Evolutionary conservation across 495 filamentous ascomycete species (phyloP).

Genomic region (Xylaria palmicola): DNA sequence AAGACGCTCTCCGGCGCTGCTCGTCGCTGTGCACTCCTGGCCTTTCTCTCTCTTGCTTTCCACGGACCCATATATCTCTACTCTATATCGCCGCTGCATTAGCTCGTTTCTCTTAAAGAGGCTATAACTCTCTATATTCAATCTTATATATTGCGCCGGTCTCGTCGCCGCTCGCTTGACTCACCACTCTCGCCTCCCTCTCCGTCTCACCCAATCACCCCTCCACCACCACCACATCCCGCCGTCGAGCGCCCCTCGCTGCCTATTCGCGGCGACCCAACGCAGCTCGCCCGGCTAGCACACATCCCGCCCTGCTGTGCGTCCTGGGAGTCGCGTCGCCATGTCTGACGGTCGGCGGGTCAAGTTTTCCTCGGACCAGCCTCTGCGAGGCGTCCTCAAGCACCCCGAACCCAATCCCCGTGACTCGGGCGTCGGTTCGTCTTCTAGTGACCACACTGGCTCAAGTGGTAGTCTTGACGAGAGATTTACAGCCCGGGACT

Average conservation of each 20-base stretch:
- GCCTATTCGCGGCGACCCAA: constrained; percentile 5
- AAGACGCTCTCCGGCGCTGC: constrained; percentile 9
- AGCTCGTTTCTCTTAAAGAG: constrained; percentile 6
- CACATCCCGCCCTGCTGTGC: background rate
- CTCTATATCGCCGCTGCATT: background rate
- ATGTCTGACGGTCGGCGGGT: constrained; percentile 14
- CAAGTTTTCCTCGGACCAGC: constrained; percentile 21
- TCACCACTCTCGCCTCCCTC: background rate
- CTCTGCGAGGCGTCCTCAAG: constrained; percentile 15
- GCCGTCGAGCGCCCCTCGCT: background rate
- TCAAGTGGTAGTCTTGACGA: constrained; percentile 32
- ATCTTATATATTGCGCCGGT: constrained; percentile 5
- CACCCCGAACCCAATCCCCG: constrained; percentile 19
- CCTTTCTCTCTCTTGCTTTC: background rate
- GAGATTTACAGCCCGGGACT: constrained; percentile 32
- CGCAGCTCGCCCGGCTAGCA: background rate
- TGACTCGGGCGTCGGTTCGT: constrained; percentile 35
- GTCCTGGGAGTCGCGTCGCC: background rate
- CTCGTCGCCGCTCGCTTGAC: constrained; percentile 5
- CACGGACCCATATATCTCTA: constrained; percentile 3
- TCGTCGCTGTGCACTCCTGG: no score
- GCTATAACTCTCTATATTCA: background rate
- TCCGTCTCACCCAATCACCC: background rate
- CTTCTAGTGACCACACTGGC: constrained; percentile 32
- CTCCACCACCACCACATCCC: background rate